These are phyloP conservation scores for Proliferodiscus dingleyae DNA, from an alignment of 2,329 filamentous ascomycete species.

Conservation along the genomic window DNA sequence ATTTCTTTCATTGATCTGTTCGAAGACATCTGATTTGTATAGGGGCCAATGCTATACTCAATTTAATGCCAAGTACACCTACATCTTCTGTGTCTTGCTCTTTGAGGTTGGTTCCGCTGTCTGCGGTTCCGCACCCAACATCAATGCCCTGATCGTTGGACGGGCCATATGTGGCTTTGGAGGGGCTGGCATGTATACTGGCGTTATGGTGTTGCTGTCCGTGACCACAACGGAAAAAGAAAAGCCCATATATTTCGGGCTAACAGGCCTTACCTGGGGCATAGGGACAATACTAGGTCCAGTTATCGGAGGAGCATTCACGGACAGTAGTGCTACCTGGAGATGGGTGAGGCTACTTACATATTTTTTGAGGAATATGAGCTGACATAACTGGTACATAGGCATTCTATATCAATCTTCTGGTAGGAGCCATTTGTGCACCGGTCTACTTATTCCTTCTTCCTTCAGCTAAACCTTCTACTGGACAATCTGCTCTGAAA, in stretches of 20 bases:
- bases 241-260: slow-evolving; percentile 11
- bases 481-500: neutral
- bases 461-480: slow-evolving; percentile 4
- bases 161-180: slow-evolving; percentile 39
- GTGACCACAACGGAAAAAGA: slow-evolving; percentile 11
- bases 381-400: no score
- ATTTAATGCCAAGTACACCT: slow-evolving; percentile 24
- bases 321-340: slow-evolving; percentile 23
- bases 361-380: no score
- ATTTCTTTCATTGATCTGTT: no score
- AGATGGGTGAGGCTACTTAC: no score
- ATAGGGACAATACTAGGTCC: slow-evolving; percentile 18
- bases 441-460: slow-evolving; percentile 39
- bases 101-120: slow-evolving; percentile 27
- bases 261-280: slow-evolving; percentile 16
- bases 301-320: slow-evolving; percentile 30
- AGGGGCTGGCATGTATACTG: slow-evolving; percentile 39
- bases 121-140: slow-evolving; percentile 28
- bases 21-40: no score
- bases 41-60: slow-evolving; percentile 11
- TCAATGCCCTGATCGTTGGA: slow-evolving; percentile 41
- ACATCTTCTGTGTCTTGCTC: slow-evolving; percentile 15
- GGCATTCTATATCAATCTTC: slow-evolving; percentile 27
- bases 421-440: slow-evolving; percentile 34
- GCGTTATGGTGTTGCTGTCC: slow-evolving; percentile 21